phyloP scores from a whole-genome alignment of 306 rosid genomes.

The Begonia peltatifolia region DNA sequence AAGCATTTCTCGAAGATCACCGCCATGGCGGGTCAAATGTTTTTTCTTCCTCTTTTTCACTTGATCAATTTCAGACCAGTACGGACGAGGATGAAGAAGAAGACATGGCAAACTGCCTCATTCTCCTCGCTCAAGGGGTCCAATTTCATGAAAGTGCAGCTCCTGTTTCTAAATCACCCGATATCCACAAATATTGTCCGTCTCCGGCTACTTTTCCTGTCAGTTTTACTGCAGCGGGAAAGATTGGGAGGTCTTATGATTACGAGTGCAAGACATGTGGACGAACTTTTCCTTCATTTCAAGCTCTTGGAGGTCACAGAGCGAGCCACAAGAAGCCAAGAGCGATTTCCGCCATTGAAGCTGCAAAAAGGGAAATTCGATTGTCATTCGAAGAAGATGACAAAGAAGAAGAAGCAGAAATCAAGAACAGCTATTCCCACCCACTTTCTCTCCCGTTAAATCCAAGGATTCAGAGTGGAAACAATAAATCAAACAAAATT shows the following conservation, averaged over 20 bases:
- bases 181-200: neutral
- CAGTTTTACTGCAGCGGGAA: neutral
- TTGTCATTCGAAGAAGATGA: conserved; percentile 33
- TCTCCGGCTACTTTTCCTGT: neutral
- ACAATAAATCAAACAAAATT: conserved; percentile 17
- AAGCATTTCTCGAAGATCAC: conserved; percentile 1
- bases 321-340: conserved; percentile 82
- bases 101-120: conserved; percentile 81
- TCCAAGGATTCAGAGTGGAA: conserved; percentile 14
- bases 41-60: conserved; percentile 26
- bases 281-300: conserved; percentile 71
- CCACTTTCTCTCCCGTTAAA: conserved; percentile 24
- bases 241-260: conserved; percentile 27
- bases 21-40: neutral
- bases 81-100: conserved; percentile 42
- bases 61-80: conserved; percentile 2
- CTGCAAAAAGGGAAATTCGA: conserved; percentile 14
- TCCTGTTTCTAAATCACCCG: too few relatives aligned
- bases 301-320: conserved; percentile 81
- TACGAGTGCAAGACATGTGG: conserved; percentile 83
- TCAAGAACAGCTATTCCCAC: conserved; percentile 19
- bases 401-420: conserved; percentile 32
- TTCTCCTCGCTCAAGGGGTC: conserved; percentile 62
- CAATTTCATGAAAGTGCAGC: too few relatives aligned
- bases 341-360: conserved; percentile 13